Evolutionary conservation across 176 grass and related monocot species (phyloP), one percentile per base, ranked within the genome.

Genomic region (Oryza meyeriana): DNA sequence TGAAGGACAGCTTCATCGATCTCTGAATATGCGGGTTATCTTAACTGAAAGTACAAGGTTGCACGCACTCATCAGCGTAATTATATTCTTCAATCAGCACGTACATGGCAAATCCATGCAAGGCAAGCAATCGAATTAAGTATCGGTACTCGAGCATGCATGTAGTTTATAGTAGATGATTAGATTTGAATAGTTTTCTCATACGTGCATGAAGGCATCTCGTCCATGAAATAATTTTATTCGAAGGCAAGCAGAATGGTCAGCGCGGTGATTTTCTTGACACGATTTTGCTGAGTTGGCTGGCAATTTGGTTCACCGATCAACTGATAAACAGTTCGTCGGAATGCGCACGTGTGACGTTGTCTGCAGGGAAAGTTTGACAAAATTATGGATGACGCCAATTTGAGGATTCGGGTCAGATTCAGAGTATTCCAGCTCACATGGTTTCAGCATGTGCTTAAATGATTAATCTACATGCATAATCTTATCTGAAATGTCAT

Each of bases 401-500:
- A 80, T 25, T 14, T 70, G 20, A 25, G 65, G 66, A 63, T 55
- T 42, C 40, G 8, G 77, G 58, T 33, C 26, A 5, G 77, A 39
- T 89, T 76, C 87, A 81, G 72, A 55, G 77, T 55, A 85, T 61
- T 31, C 59, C n/a, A 39, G 62, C 55, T 63, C 35, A 25, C 22
- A 31, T 36, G 33, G 44, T 77, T 80, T 77, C 14, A 55, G 6
- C 82, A 75, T 29, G 78, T 81, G 83, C 27, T 13, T 13, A 16
- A 76, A 72, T 77, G 83, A n/a, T 18, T 13, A 16, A 76, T 64
- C 65, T 35, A 10, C 17, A 8, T 24, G 1, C 13, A 20, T 27
- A 58, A 27, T 45, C 83, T 89, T 82, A 82, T 89, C 78, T 66
- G n/a, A 82, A 82, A 61, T 59, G 55, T 39, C 66, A 29, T 29